Base-by-base conservation (phyloP, 495 filamentous ascomycete genomes). In the Penicillium bovifimosum region DNA sequence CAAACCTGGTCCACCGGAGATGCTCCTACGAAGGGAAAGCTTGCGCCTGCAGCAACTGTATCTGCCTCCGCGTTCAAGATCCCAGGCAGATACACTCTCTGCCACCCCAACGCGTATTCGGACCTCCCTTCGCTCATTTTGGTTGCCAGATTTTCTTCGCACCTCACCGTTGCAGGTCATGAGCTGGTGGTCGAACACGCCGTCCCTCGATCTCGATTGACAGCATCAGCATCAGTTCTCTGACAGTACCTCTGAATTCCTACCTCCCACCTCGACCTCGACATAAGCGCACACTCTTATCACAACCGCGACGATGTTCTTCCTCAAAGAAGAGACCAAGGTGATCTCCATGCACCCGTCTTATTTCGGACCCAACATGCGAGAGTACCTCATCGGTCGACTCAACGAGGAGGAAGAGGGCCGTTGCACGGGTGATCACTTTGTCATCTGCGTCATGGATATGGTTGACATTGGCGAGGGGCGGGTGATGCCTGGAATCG, bases 381-480 rank as follows among this genome's bases (percentile, higher is more conserved):
- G 88, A 47, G 86, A 95, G 47, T 84, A 95, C 62, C 84, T 98
- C 7, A 89, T 86, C 35, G 83, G 84, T 45, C 86, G 90, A 56
- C 82, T 98, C 14, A 80, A 95, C 51, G 84, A 86, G 60, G 91
- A 96, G 65, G 90, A 96, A 44, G 93, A 98, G 69, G 93, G 93
- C 16, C 89, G 87, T 11, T 93, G 88, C 70, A 90, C 88, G 0
- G 93, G 95, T 40, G 85, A 86, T 61, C 96, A 92, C 74, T 96
- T 90, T 61, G 92, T 97, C 64, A 92, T 98, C 50, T 91, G 88
- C 61, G 89, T 98, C 41, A 90, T 97, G 82, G 93, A 97, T 66
- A 83, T 89, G 40, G 89, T 90, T 50, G 85, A 96, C 55, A 87
- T 97, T 58, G 92, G 89, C 13, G 87, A 95, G 56, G 93, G 95